Conservation (phyloP, 106 monocot genomes). For the Cymbidium sinense region DNA sequence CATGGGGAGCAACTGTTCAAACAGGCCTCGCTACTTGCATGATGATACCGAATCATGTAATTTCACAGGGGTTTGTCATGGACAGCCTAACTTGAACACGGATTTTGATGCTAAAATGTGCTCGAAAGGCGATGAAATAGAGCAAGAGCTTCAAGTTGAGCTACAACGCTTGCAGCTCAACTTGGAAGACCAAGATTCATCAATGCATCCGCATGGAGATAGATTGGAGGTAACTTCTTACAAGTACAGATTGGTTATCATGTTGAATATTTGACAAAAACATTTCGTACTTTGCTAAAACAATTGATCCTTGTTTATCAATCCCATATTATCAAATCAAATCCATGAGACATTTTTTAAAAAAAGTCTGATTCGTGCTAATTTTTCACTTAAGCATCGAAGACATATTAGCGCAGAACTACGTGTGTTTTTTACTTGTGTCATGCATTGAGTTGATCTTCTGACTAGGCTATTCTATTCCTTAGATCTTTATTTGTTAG, state of each 20-base stretch:
- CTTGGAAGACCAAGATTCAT: constrained; percentile 17
- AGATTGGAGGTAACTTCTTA: constrained; percentile 36
- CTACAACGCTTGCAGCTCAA: constrained; percentile 40
- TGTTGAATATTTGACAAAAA: too few relatives aligned
- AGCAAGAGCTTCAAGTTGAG: constrained; percentile 75
- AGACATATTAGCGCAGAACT: too few relatives aligned
- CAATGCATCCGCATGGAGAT: constrained; percentile 6
- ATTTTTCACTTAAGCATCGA: too few relatives aligned
- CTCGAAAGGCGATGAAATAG: constrained; percentile 39
- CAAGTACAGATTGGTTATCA: background rate
- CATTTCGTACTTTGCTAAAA: too few relatives aligned
- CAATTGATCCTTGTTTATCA: too few relatives aligned
- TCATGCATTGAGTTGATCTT: background rate
- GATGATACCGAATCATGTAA: constrained; percentile 9
- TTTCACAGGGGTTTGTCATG: background rate
- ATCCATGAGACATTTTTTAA: too few relatives aligned
- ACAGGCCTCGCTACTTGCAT: constrained; percentile 7
- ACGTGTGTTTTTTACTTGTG: background rate
- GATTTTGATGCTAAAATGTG: background rate
- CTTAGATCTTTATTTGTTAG: background rate
- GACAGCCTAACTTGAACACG: background rate
- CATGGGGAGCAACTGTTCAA: constrained; percentile 16
- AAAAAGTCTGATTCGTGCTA: too few relatives aligned
- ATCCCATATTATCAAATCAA: too few relatives aligned
- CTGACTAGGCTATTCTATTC: background rate